Percentiles rank a stretch among this genome's conserved stretches.
Conservation (phyloP, 257 asterid species). For the Rhazya stricta region DNA sequence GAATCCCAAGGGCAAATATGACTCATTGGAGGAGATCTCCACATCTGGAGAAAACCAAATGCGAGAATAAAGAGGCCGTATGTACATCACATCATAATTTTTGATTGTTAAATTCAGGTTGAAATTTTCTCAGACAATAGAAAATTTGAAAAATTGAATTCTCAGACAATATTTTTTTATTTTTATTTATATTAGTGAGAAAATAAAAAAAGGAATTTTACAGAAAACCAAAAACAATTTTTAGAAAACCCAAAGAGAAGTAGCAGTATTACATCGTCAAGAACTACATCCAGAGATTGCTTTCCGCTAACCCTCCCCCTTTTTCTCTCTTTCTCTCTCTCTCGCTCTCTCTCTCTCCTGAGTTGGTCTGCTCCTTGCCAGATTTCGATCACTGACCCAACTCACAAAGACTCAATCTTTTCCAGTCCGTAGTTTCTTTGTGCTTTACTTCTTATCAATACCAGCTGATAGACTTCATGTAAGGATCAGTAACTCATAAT, state of each 20-base stretch:
- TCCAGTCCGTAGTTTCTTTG: conserved; percentile 14
- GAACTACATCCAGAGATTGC: conserved; percentile 26
- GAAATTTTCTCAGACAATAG: conserved; percentile 7
- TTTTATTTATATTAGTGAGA: conserved; percentile 1
- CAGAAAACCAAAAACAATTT: conserved; percentile 10
- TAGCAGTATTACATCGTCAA: conserved; percentile 15
- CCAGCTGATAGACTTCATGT: conserved; percentile 28
- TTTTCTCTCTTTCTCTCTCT: conserved; percentile 20
- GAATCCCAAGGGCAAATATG: conserved; percentile 4
- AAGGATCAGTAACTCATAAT: conserved; percentile 35
- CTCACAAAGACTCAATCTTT: conserved; percentile 37
- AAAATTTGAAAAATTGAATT: neutral
- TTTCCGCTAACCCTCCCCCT: conserved; percentile 21
- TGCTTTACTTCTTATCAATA: conserved; percentile 14
- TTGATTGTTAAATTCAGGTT: neutral
- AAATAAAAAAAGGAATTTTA: neutral
- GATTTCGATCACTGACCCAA: conserved; percentile 45
- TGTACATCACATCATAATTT: neutral
- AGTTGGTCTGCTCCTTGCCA: conserved; percentile 32
- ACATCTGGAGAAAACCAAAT: conserved; percentile 21
- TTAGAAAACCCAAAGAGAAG: conserved; percentile 4
- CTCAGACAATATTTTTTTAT: neutral
- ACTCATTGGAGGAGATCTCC: conserved; percentile 9
- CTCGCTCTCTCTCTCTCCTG: neutral
- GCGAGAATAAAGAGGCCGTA: conserved; percentile 15